Evolutionary conservation across 768 basidiomycete genomes (phyloP), one percentile per base, ranked within the genome.

Genomic region (Termitomyces sp.): DNA sequence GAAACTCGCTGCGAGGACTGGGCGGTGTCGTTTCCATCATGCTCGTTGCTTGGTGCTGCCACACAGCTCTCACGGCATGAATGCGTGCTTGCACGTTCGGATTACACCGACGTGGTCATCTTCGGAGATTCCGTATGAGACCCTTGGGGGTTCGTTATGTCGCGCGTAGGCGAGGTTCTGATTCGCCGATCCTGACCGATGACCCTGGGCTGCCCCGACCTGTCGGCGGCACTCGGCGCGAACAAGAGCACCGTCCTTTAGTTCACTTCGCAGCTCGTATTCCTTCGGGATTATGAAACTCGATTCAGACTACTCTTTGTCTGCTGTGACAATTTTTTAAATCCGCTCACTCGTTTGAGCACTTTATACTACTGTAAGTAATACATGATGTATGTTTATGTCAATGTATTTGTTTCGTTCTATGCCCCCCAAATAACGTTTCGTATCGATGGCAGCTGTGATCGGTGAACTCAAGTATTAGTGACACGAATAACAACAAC

Each of bases 261-360:
- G 84, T 81, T 75, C 79, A 83, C 81, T 85, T 84, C 79, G 83
- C 79, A 76, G 82, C 79, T 74, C 79, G 75, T 70, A 67, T 61
- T 49, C 60, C 59, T 57, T 50, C 17, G 54, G 57, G 60, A 66
- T 35, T 55, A 59, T 62, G 74, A 69, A 80, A 81, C 80, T 82
- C 77, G 77, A 82, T 80, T 82, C 80, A 79, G 80, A 81, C 79
- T 81, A 80, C 75, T 81, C 79, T 81, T 69, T 71, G 75, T 71
- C 79, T 80, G 78, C 73, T 70, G 72, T 62, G 62, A 21, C 40
- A 62, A 59, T 60, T 63, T 65, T 65, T 63, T 55, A 52, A 50
- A 2, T 23, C 45, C 23, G 56, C 59, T 60, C 63, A 60, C 63
- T 64, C 44, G 59, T 56, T 56, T 64, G 63, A 52, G 61, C 54